Base-by-base conservation (phyloP, 164 flowering plant species). In the Berberis thunbergii region DNA sequence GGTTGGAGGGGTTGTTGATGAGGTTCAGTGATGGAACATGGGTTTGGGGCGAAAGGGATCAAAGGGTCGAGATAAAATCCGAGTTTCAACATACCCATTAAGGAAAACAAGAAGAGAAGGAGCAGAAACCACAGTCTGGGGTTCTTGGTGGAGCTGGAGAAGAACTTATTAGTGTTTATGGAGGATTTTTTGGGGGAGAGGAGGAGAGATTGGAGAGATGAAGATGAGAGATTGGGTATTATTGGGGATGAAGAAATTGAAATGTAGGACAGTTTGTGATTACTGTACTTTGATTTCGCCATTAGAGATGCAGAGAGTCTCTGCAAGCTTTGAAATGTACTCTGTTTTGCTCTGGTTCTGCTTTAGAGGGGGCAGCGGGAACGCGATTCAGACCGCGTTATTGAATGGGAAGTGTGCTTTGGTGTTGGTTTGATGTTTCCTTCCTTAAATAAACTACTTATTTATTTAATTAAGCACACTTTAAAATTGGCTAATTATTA, bases 51-150 rank as follows among this genome's bases (percentile, higher is more conserved):
- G 40, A 73, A 74, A 2, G 87, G 84, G 10, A 69, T 48, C 13
- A 77, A 43, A n/a, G 80, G 74, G 41, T 82, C 78, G 26, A 81
- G 75, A 46, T 62, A 80, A 12, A 87, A 48, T 78, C 81, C 78
- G 26, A 81, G 75, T 45, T 62, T 81, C 13, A 87, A 48, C 79
- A 83, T 79, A 0, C 88, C 84, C 8, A 87, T 7, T 9, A 88
- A 67, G 2, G 85, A 66, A 52, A 83, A 72, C 46, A 84, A 60
- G 67, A 81, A 79, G 60, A 86, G 64, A 12, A 78, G 57, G 54
- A 70, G 49, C 9, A 50, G 26, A 26, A 77, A 58, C 79, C 84
- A 79, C 60, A 78, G 57, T 63, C 77, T 81, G 4, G 85, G 79
- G 67, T 66, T 74, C 55, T 62, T 79, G 26, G 26, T 26, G 26